Evolutionary conservation across 2,329 filamentous ascomycete genomes (phyloP).

Genomic region (Fusarium torulosum): DNA sequence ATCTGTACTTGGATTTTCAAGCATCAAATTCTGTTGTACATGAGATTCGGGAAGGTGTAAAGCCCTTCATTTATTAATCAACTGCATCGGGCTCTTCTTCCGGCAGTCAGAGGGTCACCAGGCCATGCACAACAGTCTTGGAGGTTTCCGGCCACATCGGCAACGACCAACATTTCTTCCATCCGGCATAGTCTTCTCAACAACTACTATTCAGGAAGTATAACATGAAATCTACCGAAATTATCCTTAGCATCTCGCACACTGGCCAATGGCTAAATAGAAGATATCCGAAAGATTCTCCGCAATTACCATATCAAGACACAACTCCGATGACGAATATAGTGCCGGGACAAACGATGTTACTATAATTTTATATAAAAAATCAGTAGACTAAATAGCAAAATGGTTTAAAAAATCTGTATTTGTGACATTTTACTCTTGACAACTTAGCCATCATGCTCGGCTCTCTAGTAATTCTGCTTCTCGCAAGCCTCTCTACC

Average conservation of each 20-base stretch:
- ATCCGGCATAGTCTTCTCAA: too few relatives aligned
- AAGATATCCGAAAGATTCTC: conserved; percentile 41
- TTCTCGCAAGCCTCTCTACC: conserved; percentile 15
- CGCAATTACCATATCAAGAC: conserved; percentile 35
- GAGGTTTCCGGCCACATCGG: neutral
- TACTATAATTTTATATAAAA: conserved; percentile 19
- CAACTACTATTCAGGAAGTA: too few relatives aligned
- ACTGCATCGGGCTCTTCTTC: neutral
- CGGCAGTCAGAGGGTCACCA: neutral
- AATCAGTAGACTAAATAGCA: rapidly evolving
- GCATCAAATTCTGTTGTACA: rapidly evolving
- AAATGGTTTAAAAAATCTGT: neutral
- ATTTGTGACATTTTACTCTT: too few relatives aligned
- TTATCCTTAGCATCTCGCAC: neutral
- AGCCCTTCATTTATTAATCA: neutral
- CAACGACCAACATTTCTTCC: too few relatives aligned
- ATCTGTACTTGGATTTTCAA: neutral
- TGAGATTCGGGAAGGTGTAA: neutral
- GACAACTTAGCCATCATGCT: conserved; percentile 13
- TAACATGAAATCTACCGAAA: neutral
- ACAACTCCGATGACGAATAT: conserved; percentile 41
- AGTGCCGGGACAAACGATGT: conserved; percentile 1
- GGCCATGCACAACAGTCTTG: neutral
- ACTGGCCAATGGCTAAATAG: neutral
- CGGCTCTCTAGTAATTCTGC: conserved; percentile 12